Conservation (phyloP, 257 asterid genomes). For the Penstemon barbatus region DNA sequence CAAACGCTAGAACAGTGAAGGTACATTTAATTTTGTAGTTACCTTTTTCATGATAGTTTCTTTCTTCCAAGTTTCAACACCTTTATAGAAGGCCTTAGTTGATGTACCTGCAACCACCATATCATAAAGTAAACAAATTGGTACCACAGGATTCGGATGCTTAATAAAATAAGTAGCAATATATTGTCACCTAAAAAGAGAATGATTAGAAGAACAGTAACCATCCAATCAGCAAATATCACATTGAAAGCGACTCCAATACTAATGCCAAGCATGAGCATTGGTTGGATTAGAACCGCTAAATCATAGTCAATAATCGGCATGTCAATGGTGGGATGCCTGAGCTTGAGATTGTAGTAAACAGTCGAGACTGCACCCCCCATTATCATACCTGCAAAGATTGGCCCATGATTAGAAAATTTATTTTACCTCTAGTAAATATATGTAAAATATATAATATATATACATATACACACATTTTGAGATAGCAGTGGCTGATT, state of each 20-base stretch:
- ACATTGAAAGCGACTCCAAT: slow-evolving; percentile 95
- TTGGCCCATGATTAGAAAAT: too few relatives aligned
- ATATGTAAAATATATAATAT: too few relatives aligned
- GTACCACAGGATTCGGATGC: slow-evolving; percentile 6
- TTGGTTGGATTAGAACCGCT: slow-evolving; percentile 96
- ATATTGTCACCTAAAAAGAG: slow-evolving; percentile 69
- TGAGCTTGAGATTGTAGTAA: slow-evolving; percentile 83
- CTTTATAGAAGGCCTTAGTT: slow-evolving; percentile 84
- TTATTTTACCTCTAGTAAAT: too few relatives aligned
- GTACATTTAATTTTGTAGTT: slow-evolving; percentile 14
- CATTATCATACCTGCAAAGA: slow-evolving; percentile 91
- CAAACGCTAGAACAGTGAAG: too few relatives aligned
- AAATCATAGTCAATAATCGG: slow-evolving; percentile 91
- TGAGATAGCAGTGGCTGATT: slow-evolving; percentile 93
- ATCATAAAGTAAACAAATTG: slow-evolving; percentile 19
- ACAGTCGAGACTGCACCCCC: slow-evolving; percentile 92
- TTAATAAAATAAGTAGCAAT: slow-evolving; percentile 7
- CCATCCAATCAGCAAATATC: slow-evolving; percentile 96
- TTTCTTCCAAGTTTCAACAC: slow-evolving; percentile 94
- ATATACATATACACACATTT: slow-evolving; percentile 54
- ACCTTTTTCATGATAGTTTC: slow-evolving; percentile 88
- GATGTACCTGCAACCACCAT: slow-evolving; percentile 65
- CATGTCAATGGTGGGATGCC: slow-evolving; percentile 93
- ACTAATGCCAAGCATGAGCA: slow-evolving; percentile 97
- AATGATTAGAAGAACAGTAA: slow-evolving; percentile 84